Conservation (phyloP, 768 basidiomycete genomes). For the Cystofilobasidium macerans region DNA sequence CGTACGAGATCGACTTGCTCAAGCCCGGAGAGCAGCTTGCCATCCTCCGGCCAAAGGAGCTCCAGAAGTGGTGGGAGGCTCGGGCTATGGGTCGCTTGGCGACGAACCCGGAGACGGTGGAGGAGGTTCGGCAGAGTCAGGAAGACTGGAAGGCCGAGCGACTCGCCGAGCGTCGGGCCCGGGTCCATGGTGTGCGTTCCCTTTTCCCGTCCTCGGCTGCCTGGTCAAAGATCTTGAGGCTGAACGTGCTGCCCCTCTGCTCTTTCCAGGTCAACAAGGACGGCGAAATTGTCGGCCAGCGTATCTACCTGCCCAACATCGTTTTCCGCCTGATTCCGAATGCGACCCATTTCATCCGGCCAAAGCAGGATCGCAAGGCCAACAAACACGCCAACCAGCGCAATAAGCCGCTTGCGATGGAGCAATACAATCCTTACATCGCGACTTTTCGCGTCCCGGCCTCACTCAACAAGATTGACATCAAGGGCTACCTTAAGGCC, state of each 20-base stretch:
- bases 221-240: neutral
- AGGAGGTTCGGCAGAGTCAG: slow-evolving; percentile 16
- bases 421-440: slow-evolving; percentile 86
- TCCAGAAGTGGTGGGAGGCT: slow-evolving; percentile 16
- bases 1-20: slow-evolving; percentile 20
- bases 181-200: neutral
- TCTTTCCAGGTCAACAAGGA: neutral
- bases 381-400: neutral
- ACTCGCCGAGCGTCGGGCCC: neutral
- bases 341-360: slow-evolving; percentile 46
- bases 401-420: slow-evolving; percentile 25
- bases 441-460: slow-evolving; percentile 84
- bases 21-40: slow-evolving; percentile 16
- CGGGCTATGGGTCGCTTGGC: neutral
- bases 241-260: neutral
- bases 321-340: slow-evolving; percentile 75
- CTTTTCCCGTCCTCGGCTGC: neutral
- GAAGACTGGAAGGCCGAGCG: neutral
- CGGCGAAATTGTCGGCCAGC: slow-evolving; percentile 50
- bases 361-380: neutral
- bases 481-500: slow-evolving; percentile 69
- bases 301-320: slow-evolving; percentile 81
- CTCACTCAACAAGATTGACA: slow-evolving; percentile 80
- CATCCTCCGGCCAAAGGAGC: neutral
- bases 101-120: slow-evolving; percentile 9